These are phyloP conservation scores for Rosa rugosa DNA, from an alignment of 306 rosid genomes.

Conservation along the genomic window DNA sequence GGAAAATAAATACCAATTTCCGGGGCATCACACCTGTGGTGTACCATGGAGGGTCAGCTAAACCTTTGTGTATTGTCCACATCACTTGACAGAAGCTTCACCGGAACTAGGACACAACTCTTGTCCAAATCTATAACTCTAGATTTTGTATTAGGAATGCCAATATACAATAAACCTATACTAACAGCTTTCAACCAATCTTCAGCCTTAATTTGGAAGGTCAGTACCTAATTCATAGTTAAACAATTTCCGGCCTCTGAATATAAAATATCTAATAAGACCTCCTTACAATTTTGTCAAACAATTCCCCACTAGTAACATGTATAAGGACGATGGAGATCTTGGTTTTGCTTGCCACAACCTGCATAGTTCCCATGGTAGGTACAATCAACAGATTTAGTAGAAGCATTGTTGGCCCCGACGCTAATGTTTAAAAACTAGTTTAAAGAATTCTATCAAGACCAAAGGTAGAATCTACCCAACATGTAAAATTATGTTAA, in stretches of 20 bases:
- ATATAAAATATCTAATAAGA: background rate
- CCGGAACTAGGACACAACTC: no score
- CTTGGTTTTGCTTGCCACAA: slow-evolving; percentile 88
- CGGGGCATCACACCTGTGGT: no score
- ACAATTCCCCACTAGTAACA: slow-evolving; percentile 82
- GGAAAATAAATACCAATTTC: no score
- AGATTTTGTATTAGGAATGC: no score
- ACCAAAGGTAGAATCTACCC: background rate
- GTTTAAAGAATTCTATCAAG: background rate
- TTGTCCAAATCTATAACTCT: no score
- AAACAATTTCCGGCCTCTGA: background rate
- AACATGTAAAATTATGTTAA: background rate
- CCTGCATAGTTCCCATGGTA: slow-evolving; percentile 40
- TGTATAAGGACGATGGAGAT: slow-evolving; percentile 87
- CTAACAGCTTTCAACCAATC: no score
- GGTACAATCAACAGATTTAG: background rate
- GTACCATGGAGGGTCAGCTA: no score
- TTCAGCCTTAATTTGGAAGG: no score
- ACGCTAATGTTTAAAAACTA: background rate
- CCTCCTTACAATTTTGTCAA: slow-evolving; percentile 67
- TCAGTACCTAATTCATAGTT: background rate
- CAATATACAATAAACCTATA: no score
- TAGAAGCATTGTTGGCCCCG: background rate
- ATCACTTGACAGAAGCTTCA: no score
- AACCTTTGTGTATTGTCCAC: no score